These are phyloP conservation scores for Phalaenopsis aphrodite DNA, from an alignment of 106 monocot genomes.

Conservation along the genomic window DNA sequence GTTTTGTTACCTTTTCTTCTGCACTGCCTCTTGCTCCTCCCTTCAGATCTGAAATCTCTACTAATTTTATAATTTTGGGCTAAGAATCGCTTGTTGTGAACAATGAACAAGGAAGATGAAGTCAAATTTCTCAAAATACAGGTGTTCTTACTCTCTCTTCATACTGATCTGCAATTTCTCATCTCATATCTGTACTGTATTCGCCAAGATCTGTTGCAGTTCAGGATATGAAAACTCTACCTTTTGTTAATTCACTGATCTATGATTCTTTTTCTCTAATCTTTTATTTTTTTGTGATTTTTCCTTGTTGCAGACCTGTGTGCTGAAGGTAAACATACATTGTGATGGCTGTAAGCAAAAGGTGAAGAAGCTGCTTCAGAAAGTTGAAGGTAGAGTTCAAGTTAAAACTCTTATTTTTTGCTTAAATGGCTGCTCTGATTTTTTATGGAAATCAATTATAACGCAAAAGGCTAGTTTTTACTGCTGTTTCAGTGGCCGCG, in stretches of 20 bases:
- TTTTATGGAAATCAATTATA: background rate
- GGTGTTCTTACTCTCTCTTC: constrained; percentile 17
- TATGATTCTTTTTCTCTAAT: background rate
- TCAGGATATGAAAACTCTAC: background rate
- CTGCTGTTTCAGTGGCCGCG: background rate
- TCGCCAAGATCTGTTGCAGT: background rate
- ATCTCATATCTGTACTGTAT: background rate
- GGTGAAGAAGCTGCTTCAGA: constrained; percentile 66
- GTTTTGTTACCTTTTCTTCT: background rate
- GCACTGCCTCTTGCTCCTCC: background rate
- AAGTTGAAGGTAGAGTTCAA: constrained; percentile 42
- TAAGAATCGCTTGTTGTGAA: background rate
- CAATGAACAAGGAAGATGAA: constrained; percentile 58
- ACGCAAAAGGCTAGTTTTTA: background rate
- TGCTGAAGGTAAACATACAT: constrained; percentile 69
- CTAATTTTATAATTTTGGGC: background rate
- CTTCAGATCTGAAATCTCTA: background rate
- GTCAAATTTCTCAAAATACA: constrained; percentile 56
- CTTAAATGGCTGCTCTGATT: background rate
- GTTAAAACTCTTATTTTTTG: background rate
- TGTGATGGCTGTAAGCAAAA: constrained; percentile 80
- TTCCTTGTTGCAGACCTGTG: constrained; percentile 34
- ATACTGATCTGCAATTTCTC: background rate
- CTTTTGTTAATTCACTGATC: background rate
- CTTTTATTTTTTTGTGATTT: background rate